Evolutionary conservation across 2,329 filamentous ascomycete genomes (phyloP).

Genomic region (Trichophyton rubrum): DNA sequence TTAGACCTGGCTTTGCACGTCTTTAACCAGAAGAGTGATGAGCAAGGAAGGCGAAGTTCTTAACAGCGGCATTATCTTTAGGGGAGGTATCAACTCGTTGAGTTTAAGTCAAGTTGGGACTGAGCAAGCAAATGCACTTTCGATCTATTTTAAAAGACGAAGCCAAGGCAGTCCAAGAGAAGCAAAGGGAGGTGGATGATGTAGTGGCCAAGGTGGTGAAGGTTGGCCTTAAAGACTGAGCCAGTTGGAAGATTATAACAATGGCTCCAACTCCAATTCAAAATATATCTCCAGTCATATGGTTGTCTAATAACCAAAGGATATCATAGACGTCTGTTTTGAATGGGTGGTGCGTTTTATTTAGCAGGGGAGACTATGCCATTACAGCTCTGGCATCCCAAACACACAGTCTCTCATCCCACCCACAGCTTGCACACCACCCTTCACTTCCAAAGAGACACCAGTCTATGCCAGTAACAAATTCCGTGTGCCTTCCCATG

Average conservation of each 20-base stretch:
- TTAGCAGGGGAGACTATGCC: constrained; percentile 16
- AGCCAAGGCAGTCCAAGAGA: neutral
- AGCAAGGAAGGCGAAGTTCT: too few species aligned
- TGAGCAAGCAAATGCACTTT: neutral
- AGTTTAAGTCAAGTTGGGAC: neutral
- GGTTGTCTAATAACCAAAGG: neutral
- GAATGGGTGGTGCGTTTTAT: neutral
- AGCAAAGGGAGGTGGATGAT: too few species aligned
- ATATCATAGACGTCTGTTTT: neutral
- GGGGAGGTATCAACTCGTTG: neutral
- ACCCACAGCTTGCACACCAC: constrained; percentile 88
- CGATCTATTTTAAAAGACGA: neutral
- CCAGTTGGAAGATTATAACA: neutral
- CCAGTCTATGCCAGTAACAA: constrained; percentile 94
- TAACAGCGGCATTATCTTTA: neutral
- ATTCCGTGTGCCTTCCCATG: constrained; percentile 92
- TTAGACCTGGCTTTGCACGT: neutral
- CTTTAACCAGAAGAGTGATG: too few species aligned
- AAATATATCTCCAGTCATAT: constrained; percentile 1
- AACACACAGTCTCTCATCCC: constrained; percentile 82
- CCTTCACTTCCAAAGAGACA: constrained; percentile 90
- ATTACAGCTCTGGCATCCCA: constrained; percentile 74
- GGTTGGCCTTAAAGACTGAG: neutral
- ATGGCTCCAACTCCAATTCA: neutral
- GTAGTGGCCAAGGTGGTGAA: neutral